These are phyloP conservation scores for Fusarium subglutinans DNA, from an alignment of 2,329 filamentous ascomycete genomes.

Conservation along the genomic window DNA sequence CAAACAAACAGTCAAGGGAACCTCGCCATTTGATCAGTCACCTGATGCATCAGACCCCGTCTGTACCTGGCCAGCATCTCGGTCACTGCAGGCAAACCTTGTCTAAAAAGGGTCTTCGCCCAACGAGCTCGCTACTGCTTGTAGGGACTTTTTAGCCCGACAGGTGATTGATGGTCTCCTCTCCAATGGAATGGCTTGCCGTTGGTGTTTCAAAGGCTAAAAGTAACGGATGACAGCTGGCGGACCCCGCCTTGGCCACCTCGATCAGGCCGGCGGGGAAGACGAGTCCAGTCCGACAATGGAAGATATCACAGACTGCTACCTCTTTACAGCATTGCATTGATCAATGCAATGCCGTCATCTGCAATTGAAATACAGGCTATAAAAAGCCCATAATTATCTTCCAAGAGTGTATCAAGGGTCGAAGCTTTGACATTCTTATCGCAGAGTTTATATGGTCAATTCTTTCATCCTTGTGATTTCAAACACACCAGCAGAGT, in stretches of 20 bases:
- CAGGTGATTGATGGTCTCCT: neutral
- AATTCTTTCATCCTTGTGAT: no score
- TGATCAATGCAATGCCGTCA: neutral
- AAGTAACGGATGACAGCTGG: slow-evolving; percentile 16
- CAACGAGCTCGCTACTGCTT: slow-evolving; percentile 30
- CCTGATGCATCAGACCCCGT: slow-evolving; percentile 19
- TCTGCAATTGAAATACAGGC: neutral
- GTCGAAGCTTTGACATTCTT: neutral
- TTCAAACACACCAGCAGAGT: neutral
- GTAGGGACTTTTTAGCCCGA: slow-evolving; percentile 23
- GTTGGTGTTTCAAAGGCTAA: neutral
- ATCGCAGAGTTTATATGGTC: neutral
- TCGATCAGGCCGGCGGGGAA: neutral
- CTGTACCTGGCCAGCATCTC: neutral
- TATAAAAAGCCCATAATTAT: neutral
- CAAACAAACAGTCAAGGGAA: neutral
- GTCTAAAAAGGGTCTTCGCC: slow-evolving; percentile 9
- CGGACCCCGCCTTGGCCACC: slow-evolving; percentile 8
- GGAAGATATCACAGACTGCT: slow-evolving; percentile 6
- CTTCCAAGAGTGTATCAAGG: neutral
- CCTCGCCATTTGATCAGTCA: slow-evolving; percentile 23
- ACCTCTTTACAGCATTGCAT: neutral
- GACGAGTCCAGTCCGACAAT: neutral
- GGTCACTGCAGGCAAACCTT: slow-evolving; percentile 20
- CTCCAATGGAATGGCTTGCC: slow-evolving; percentile 12